Conservation (phyloP, 169 alveolate genomes). For the Cryptosporidium sp. region DNA sequence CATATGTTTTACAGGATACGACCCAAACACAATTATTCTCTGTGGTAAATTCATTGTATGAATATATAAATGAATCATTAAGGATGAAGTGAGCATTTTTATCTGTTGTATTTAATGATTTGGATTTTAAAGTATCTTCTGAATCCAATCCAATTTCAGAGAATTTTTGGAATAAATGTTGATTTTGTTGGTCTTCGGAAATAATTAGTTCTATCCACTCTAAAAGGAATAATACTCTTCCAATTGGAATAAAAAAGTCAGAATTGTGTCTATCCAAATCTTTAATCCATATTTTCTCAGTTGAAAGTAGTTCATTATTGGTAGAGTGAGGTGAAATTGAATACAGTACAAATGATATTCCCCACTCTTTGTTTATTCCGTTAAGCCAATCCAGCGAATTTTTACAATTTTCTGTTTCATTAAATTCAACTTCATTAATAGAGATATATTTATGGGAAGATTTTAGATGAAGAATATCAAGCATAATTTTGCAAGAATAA, state of each 20-base stretch:
- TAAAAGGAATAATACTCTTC: conserved; percentile 11
- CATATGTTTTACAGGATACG: neutral
- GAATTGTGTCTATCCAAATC: neutral
- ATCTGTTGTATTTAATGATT: neutral
- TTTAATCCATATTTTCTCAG: conserved; percentile 26
- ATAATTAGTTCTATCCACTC: conserved; percentile 19
- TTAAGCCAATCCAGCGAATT: conserved; percentile 31
- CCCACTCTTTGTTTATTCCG: conserved; percentile 45
- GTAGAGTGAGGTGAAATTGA: neutral
- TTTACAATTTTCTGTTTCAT: conserved; percentile 52
- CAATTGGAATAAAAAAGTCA: conserved; percentile 63
- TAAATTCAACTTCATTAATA: neutral
- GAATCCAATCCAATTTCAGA: neutral
- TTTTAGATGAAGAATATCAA: conserved; percentile 21
- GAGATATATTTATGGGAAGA: conserved; percentile 2
- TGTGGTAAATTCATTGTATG: neutral
- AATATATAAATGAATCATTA: neutral
- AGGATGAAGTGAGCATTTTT: neutral
- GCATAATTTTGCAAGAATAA: conserved; percentile 27
- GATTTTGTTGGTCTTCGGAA: neutral
- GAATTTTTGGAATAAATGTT: neutral
- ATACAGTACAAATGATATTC: conserved; percentile 40
- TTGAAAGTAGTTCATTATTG: neutral
- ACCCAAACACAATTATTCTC: conserved; percentile 15
- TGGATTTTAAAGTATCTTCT: no score